phyloP scores from a whole-genome alignment of 1,284 basidiomycete genomes.

The Golubevia sp. region DNA sequence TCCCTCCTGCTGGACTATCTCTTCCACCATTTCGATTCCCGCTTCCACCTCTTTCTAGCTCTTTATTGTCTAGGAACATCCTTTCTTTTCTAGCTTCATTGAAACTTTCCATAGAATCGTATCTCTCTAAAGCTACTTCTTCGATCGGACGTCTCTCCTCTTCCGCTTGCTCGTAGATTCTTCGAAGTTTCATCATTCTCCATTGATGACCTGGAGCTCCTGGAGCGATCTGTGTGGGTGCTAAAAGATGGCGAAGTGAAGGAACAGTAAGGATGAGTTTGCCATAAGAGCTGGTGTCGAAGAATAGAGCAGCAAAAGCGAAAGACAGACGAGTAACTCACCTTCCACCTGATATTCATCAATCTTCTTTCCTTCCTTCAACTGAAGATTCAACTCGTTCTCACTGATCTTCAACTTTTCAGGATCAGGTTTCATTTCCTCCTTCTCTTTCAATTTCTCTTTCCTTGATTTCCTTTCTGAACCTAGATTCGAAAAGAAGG shows the following conservation, averaged over 20 bases:
- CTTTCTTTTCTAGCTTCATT: slow-evolving; percentile 37
- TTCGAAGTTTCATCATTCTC: slow-evolving; percentile 94
- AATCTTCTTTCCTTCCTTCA: slow-evolving; percentile 70
- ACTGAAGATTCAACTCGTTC: slow-evolving; percentile 79
- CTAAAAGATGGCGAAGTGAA: slow-evolving; percentile 12
- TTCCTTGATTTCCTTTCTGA: slow-evolving; percentile 74
- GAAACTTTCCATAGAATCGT: slow-evolving; percentile 27
- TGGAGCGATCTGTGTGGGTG: slow-evolving; percentile 69
- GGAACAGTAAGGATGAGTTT: background rate
- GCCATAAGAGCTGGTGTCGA: background rate
- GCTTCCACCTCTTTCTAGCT: slow-evolving; percentile 9
- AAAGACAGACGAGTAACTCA: slow-evolving; percentile 10
- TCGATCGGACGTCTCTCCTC: slow-evolving; percentile 76
- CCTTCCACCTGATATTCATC: slow-evolving; percentile 68
- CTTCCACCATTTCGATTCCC: slow-evolving; percentile 2
- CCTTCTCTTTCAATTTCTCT: slow-evolving; percentile 39
- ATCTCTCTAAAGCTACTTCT: slow-evolving; percentile 74
- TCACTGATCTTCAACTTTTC: slow-evolving; percentile 69
- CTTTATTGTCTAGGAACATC: slow-evolving; percentile 29
- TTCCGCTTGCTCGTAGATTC: slow-evolving; percentile 85
- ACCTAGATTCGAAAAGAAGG: slow-evolving; percentile 81
- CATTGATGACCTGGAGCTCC: slow-evolving; percentile 91
- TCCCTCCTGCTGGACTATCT: background rate
- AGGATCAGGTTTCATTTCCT: slow-evolving; percentile 71
- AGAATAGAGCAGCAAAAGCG: background rate